These are phyloP conservation scores for Xylariaceae sp. DNA, from an alignment of 2,329 filamentous ascomycete species.

Conservation along the genomic window DNA sequence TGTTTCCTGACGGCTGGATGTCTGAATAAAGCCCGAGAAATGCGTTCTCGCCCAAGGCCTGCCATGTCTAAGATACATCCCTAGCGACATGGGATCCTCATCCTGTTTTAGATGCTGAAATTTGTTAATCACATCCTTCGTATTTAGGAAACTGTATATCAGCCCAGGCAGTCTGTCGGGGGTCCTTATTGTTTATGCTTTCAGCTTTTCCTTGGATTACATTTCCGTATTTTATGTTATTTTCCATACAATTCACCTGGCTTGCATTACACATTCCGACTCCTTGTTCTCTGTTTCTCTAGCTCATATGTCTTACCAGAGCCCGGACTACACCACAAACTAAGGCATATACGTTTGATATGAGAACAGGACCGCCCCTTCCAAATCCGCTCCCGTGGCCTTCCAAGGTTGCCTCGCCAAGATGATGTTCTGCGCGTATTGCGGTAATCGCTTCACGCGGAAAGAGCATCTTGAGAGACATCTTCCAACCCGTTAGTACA, in stretches of 20 bases:
- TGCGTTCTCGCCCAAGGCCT: constrained; percentile 19
- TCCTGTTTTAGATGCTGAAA: constrained; percentile 21
- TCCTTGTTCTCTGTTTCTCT: not conserved
- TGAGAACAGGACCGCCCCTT: not conserved
- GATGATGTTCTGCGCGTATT: constrained; percentile 49
- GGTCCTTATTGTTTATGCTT: too few relatives aligned
- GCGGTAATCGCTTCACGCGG: constrained; percentile 51
- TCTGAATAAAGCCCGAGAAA: constrained; percentile 22
- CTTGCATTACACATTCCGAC: not conserved
- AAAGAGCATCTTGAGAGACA: constrained; percentile 56
- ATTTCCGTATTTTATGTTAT: too few relatives aligned
- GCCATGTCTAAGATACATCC: constrained; percentile 27
- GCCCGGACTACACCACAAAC: not conserved
- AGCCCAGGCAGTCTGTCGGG: too few relatives aligned
- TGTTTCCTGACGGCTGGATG: constrained; percentile 24
- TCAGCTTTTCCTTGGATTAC: too few relatives aligned
- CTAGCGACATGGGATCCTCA: constrained; percentile 20
- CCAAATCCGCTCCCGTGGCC: not conserved
- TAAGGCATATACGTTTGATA: too few relatives aligned
- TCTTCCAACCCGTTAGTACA: constrained; percentile 46
- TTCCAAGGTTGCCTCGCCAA: constrained; percentile 1
- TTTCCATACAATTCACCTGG: not conserved
- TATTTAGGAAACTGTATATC: constrained; percentile 22
- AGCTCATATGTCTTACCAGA: not conserved
- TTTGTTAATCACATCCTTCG: constrained; percentile 16